A percentile compares a stretch with the other conserved stretches of the same genome.
Evolutionary conservation across 257 asterid genomes (phyloP).

Genomic region (Nicotiana obtusifolia): DNA sequence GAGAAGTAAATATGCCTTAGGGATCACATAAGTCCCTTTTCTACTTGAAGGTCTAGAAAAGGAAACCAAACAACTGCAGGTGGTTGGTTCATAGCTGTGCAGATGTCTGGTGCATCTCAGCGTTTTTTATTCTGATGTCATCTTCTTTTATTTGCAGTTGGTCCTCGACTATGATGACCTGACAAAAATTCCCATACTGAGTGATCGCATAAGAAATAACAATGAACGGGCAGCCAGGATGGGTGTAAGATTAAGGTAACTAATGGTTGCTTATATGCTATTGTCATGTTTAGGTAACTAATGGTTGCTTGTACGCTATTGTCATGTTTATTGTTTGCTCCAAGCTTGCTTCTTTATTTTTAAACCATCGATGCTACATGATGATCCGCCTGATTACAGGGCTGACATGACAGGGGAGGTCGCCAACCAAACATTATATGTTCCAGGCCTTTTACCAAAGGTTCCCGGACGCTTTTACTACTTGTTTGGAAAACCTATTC

Average conservation of each 20-base stretch:
- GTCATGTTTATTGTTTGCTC: not conserved
- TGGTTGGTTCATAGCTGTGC: too few relatives aligned
- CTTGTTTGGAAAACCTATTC: conserved; percentile 79
- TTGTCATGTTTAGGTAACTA: conserved; percentile 29
- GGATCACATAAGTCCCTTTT: too few relatives aligned
- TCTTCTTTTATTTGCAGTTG: conserved; percentile 36
- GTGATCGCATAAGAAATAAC: conserved; percentile 40
- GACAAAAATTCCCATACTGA: conserved; percentile 55
- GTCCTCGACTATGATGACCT: conserved; percentile 73
- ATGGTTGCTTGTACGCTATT: not conserved
- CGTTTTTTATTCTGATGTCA: not conserved
- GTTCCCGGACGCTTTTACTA: conserved; percentile 84
- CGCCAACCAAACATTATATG: conserved; percentile 44
- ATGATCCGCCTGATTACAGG: too few relatives aligned
- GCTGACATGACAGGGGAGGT: conserved; percentile 60
- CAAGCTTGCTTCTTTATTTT: not conserved
- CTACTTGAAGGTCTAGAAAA: too few relatives aligned
- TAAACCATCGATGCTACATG: not conserved
- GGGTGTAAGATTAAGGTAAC: conserved; percentile 37
- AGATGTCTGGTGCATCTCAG: not conserved
- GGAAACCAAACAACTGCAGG: too few relatives aligned
- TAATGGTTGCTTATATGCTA: not conserved
- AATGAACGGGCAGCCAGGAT: conserved; percentile 30
- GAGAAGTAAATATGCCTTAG: too few relatives aligned
- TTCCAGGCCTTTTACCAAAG: conserved; percentile 78